phyloP scores from a whole-genome alignment of 768 basidiomycete species.

The Phaffia tasmanica region DNA sequence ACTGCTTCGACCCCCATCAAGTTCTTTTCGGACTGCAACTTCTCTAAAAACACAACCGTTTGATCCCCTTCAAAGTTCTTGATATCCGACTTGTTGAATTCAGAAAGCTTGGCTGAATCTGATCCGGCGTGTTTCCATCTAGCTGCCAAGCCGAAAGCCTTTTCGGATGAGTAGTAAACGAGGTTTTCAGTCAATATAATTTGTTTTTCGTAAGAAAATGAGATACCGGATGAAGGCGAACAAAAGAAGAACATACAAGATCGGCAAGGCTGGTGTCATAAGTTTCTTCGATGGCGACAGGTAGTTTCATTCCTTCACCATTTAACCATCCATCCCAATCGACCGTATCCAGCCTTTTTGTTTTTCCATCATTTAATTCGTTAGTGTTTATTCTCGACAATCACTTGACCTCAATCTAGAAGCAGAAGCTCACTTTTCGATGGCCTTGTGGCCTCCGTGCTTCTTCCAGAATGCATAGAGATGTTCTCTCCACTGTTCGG shows the following conservation, averaged over 20 bases:
- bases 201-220: not conserved
- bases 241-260: slow-evolving; percentile 41
- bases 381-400: too few relatives aligned
- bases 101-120: slow-evolving; percentile 40
- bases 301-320: slow-evolving; percentile 63
- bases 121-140: slow-evolving; percentile 59
- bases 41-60: slow-evolving; percentile 78
- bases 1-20: not conserved
- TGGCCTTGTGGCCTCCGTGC: slow-evolving; percentile 51
- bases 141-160: slow-evolving; percentile 54
- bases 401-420: too few relatives aligned
- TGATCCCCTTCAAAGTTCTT: slow-evolving; percentile 60
- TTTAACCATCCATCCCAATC: slow-evolving; percentile 75
- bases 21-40: slow-evolving; percentile 56
- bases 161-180: not conserved
- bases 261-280: slow-evolving; percentile 64
- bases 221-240: not conserved
- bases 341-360: slow-evolving; percentile 47
- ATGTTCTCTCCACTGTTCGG: slow-evolving; percentile 70
- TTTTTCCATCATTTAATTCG: too few relatives aligned
- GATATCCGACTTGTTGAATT: slow-evolving; percentile 54
- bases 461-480: slow-evolving; percentile 58
- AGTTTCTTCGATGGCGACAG: slow-evolving; percentile 49
- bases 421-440: slow-evolving; percentile 40
- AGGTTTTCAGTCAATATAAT: not conserved